These are phyloP conservation scores for Lactarius hengduanensis DNA, from an alignment of 768 basidiomycete genomes.

Conservation along the genomic window DNA sequence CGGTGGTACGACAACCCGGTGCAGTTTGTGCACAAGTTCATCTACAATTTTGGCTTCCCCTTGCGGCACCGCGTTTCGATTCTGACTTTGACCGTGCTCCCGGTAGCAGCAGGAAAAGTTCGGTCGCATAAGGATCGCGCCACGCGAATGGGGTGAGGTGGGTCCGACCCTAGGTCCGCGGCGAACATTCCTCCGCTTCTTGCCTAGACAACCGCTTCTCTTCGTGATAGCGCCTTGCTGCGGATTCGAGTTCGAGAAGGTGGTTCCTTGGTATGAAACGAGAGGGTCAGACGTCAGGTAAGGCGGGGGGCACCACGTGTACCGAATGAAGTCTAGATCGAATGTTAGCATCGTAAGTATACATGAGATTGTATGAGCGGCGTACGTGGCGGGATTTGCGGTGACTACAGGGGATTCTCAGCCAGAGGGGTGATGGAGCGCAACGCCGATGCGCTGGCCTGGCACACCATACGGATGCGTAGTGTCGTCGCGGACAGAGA, in stretches of 20 bases:
- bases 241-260: not conserved
- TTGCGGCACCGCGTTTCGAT: too few species aligned
- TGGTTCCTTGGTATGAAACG: not conserved
- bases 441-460: conserved; percentile 12
- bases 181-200: not conserved
- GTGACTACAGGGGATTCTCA: not conserved
- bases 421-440: not conserved
- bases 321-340: not conserved
- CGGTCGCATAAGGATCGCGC: not conserved
- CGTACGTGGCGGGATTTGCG: not conserved
- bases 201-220: not conserved
- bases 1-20: too few species aligned
- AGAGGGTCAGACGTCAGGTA: not conserved
- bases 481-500: conserved; percentile 7
- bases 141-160: not conserved
- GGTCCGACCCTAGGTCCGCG: not conserved
- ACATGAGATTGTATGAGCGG: not conserved
- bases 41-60: not conserved
- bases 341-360: not conserved
- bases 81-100: too few species aligned
- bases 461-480: conserved; percentile 15
- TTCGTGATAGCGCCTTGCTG: not conserved
- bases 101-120: too few species aligned
- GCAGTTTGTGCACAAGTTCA: not conserved
- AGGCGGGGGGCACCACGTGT: not conserved